Conservation (phyloP, 2,329 filamentous ascomycete species). For the Aureobasidium melanogenum region DNA sequence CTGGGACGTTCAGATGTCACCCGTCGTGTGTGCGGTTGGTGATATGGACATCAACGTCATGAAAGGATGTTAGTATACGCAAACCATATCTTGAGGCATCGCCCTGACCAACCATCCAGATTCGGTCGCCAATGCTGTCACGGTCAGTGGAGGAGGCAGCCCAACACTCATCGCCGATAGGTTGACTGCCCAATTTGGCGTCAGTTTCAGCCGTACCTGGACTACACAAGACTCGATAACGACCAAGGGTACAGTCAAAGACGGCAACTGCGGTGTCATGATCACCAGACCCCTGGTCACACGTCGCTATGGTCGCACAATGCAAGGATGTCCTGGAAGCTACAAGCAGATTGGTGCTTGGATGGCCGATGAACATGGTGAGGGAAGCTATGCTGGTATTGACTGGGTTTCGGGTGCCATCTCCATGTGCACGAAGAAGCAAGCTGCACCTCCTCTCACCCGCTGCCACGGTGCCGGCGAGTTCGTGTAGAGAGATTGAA, state of each 20-base stretch:
- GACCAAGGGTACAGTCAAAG: slow-evolving; percentile 13
- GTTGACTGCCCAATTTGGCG: not conserved
- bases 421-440: slow-evolving; percentile 16
- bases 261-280: slow-evolving; percentile 15
- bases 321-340: slow-evolving; percentile 15
- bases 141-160: not conserved
- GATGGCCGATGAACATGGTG: slow-evolving; percentile 16
- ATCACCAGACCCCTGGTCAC: slow-evolving; percentile 17
- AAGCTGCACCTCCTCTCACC: slow-evolving; percentile 14
- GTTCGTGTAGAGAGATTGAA: not conserved
- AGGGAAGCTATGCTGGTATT: slow-evolving; percentile 14
- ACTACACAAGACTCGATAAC: slow-evolving; percentile 8
- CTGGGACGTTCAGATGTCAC: slow-evolving; percentile 17
- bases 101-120: not conserved
- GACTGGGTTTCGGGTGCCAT: slow-evolving; percentile 16
- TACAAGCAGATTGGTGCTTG: slow-evolving; percentile 16
- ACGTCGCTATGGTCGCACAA: slow-evolving; percentile 17
- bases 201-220: slow-evolving; percentile 9
- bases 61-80: not conserved
- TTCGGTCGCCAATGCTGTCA: slow-evolving; percentile 10
- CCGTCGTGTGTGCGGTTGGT: slow-evolving; percentile 11
- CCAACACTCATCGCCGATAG: not conserved
- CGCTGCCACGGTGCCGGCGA: slow-evolving; percentile 16
- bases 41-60: slow-evolving; percentile 12
- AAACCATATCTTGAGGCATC: not conserved